Conservation (phyloP, 352 stramenopile species). For the Phytopythium kandeliae region DNA sequence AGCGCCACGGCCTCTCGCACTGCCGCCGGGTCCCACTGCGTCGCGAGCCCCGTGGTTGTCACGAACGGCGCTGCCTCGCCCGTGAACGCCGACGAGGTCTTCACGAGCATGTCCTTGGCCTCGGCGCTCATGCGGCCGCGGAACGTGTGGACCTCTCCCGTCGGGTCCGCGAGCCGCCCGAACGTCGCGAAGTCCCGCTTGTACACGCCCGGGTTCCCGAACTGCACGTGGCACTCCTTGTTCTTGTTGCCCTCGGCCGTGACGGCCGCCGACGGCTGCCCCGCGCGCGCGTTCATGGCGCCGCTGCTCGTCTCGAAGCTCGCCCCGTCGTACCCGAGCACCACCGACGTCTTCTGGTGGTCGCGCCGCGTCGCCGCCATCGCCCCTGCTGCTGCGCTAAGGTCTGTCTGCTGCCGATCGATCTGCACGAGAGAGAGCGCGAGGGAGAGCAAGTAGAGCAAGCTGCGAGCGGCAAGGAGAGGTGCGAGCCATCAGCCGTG, state of each 20-base stretch:
- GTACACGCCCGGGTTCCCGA: slow-evolving; percentile 43
- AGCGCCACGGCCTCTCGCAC: slow-evolving; percentile 51
- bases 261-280: slow-evolving; percentile 7
- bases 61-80: slow-evolving; percentile 42
- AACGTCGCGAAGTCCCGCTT: slow-evolving; percentile 56
- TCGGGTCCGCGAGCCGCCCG: slow-evolving; percentile 50
- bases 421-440: no score
- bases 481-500: no score
- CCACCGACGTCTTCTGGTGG: slow-evolving; percentile 52
- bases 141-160: slow-evolving; percentile 63
- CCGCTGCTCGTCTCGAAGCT: slow-evolving; percentile 48
- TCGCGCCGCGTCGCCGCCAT: slow-evolving; percentile 17
- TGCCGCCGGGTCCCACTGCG: slow-evolving; percentile 52
- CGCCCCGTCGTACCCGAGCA: slow-evolving; percentile 51
- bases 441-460: no score
- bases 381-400: no score
- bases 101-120: slow-evolving; percentile 49
- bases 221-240: slow-evolving; percentile 60
- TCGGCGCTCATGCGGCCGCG: slow-evolving; percentile 38
- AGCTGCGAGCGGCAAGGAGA: no score
- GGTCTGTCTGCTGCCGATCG: no score
- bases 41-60: slow-evolving; percentile 65
- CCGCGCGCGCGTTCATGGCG: slow-evolving; percentile 40
- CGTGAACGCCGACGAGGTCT: slow-evolving; percentile 53
- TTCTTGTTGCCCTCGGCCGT: slow-evolving; percentile 37